Base-by-base conservation (phyloP, 2,329 filamentous ascomycete genomes). In the Pseudogymnoascus sp. region DNA sequence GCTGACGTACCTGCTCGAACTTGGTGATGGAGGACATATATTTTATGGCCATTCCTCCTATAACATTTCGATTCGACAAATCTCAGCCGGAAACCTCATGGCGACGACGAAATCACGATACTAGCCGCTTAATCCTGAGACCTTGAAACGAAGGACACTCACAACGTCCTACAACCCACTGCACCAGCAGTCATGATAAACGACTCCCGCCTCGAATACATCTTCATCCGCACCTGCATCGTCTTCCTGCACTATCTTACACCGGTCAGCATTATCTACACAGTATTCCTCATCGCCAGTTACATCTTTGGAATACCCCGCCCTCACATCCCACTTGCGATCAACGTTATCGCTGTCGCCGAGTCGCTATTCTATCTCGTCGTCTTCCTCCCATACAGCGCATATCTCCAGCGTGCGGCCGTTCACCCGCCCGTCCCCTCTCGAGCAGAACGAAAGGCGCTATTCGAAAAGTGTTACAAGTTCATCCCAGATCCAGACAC, bases 331-430 rank as follows among this genome's bases (percentile, higher is more conserved):
- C 61, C 61, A 21, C 66, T 73, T 34, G 14, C 67, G n/a, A 67
- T 75, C 21, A 64, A 82, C 64, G 68, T 73, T 3, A 81, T 80
- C 73, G 75, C 79, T 57, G 67, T 77, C 23, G 73, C 80, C n/a
- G 85, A 88, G 73, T 73, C 79, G 0, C 69, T 77, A 0, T 86
- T 87, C 73, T 86, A 80, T 72, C 65, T 84, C 19, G 69, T 79
- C 60, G 74, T 83, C 68, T 86, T 80, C 71, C 72, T 84, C 13
- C 83, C 81, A 48, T 81, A 79, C 67, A 79, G 77, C 64, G 70
- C 70, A n/a, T 73, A 79, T 64, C 78, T 86, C 13, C 83, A 86
- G 69, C 75, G 71, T 34, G 77, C 80, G 57, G 80, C 83, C 8
- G 66, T 75, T 5, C 83, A 85, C 72, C 84, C 83, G 1, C 73